Evolutionary conservation across 1,139 yeast species (phyloP), one percentile per base, ranked within the genome.

Genomic region (Waltiozyma sp.): DNA sequence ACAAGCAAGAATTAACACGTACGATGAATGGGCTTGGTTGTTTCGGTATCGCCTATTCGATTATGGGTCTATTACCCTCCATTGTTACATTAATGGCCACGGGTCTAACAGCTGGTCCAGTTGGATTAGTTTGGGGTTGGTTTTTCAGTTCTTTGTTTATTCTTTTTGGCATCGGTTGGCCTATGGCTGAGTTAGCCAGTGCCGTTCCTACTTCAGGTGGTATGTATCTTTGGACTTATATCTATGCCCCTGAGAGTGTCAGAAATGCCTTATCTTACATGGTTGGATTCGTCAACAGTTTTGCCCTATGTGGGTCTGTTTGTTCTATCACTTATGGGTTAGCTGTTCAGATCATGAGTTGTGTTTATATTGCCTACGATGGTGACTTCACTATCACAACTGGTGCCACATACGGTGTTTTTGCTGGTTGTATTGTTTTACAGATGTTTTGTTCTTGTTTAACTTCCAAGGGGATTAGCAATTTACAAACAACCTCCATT

Each of bases 201-300:
- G 72, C 84, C n/a, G 74, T 77, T 57, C 88, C 88, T 41, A 79
- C 88, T 3, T 70, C 80, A 19, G 87, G 88, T 45, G 88, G 87
- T 8, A 65, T 80, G 53, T 80, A 78, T 58, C 78, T 76, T 28
- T 74, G 76, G 77, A 73, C 80, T 2, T 70, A 63, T 52, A 65
- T 70, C 52, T 75, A 72, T 49, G 74, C 83, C 7, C 83, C 80
- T 8, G 61, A 60, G 43, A 56, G 52, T n/a, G 52, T 60, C 45
- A 61, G 68, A 55, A 62, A 64, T n/a, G 65, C 71, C 1, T 52
- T 74, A 10, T 71, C 79, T 24, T 78, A 69, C 52, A 55, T 81
- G 43, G 75, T 81, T 49, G 84, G 84, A 3, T 69, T 73, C 50
- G 66, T 78, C 24, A 77, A 77, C 57, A 69, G 80, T 7, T 58